Evolutionary conservation across 257 asterid genomes (phyloP).

Genomic region (Przewalskia tangutica): DNA sequence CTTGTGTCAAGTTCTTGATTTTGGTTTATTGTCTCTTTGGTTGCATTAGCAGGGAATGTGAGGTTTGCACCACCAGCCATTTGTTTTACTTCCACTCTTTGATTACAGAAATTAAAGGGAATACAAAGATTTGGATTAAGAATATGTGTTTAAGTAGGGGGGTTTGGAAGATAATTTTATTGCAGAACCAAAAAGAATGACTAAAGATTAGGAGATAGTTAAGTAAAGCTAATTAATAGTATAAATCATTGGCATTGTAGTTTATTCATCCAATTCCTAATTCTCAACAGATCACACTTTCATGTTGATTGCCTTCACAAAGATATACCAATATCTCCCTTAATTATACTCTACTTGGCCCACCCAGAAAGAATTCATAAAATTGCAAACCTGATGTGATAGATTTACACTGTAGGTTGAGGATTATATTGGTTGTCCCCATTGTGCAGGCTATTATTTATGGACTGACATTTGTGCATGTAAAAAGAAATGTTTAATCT

Average conservation of each 20-base stretch:
- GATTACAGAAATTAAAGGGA: neutral
- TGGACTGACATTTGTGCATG: neutral
- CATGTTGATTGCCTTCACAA: conserved; percentile 69
- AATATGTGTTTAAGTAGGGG: conserved; percentile 29
- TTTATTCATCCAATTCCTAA: conserved; percentile 44
- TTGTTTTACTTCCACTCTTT: neutral
- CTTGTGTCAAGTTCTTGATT: conserved; percentile 7
- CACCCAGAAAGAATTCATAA: neutral
- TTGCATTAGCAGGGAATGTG: conserved; percentile 8
- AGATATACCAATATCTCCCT: conserved; percentile 16
- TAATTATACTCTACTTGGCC: conserved; percentile 1
- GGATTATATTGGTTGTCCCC: neutral
- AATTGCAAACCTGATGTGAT: neutral
- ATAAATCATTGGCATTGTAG: conserved; percentile 11
- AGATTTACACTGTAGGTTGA: neutral
- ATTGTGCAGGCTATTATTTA: neutral
- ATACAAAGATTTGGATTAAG: neutral
- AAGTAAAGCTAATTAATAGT: conserved; percentile 31
- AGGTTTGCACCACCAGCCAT: conserved; percentile 55
- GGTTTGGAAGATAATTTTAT: conserved; percentile 15
- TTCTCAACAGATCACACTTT: conserved; percentile 43
- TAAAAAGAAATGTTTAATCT: neutral
- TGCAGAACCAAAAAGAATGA: conserved; percentile 22
- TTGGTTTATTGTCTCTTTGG: conserved; percentile 16
- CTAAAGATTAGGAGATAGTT: conserved; percentile 60